Conservation (phyloP, 257 asterid genomes). For the Lycium ferocissimum region DNA sequence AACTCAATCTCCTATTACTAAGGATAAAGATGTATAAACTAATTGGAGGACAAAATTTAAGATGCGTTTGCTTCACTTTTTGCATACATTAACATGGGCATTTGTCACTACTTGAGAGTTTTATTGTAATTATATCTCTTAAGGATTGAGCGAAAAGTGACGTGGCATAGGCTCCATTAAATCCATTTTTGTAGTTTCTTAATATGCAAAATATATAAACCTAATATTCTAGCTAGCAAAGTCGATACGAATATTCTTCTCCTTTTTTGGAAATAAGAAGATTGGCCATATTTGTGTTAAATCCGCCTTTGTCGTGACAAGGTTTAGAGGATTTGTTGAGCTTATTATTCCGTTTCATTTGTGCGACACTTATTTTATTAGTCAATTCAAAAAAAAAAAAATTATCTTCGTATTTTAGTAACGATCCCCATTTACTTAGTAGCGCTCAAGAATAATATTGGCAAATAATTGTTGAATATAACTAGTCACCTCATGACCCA, state of each 20-base stretch:
- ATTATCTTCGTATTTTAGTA: background rate
- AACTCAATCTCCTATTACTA: background rate
- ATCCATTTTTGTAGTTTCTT: background rate
- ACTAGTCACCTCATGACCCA: too few species aligned
- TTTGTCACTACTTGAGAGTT: background rate
- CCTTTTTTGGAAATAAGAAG: background rate
- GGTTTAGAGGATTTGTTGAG: background rate
- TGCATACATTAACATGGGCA: background rate
- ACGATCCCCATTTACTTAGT: too few species aligned
- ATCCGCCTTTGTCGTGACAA: background rate
- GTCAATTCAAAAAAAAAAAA: background rate
- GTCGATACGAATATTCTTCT: background rate
- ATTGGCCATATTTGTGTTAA: background rate
- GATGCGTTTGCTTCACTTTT: conserved; percentile 23
- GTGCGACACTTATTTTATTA: background rate
- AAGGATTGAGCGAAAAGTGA: background rate
- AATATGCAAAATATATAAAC: background rate
- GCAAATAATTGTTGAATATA: too few species aligned
- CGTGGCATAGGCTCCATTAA: background rate
- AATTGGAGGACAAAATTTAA: conserved; percentile 4
- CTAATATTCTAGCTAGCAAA: background rate
- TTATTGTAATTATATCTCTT: background rate
- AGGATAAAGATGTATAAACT: conserved; percentile 5
- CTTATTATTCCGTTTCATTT: too few species aligned
- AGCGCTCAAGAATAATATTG: too few species aligned